Conservation (phyloP, 1,284 basidiomycete genomes). For the Ustilago nuda region DNA sequence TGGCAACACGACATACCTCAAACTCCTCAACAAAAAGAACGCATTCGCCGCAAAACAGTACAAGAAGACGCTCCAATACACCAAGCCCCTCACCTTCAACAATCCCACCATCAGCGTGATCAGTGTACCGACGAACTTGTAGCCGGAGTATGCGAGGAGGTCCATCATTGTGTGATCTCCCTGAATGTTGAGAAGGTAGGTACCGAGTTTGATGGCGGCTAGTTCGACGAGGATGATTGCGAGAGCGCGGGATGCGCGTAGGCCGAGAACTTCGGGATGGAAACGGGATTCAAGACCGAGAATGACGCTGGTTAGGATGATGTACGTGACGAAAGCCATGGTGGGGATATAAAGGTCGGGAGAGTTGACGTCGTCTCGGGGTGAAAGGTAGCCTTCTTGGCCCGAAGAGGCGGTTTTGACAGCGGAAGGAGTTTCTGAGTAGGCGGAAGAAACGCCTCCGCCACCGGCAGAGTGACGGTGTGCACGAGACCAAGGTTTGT, state of each 20-base stretch:
- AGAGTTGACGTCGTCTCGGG: constrained; percentile 92
- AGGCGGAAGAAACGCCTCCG: constrained; percentile 32
- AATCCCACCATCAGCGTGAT: constrained; percentile 61
- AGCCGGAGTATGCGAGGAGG: constrained; percentile 82
- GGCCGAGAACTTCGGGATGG: constrained; percentile 88
- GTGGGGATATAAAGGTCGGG: constrained; percentile 96
- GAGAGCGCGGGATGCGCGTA: constrained; percentile 82
- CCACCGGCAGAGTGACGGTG: constrained; percentile 53
- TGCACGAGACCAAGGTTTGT: constrained; percentile 71
- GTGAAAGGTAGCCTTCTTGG: constrained; percentile 77
- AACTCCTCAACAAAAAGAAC: constrained; percentile 83
- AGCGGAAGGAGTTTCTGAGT: constrained; percentile 22
- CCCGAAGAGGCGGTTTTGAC: constrained; percentile 33
- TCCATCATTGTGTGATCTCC: constrained; percentile 76
- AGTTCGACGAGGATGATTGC: constrained; percentile 76
- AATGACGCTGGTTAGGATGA: constrained; percentile 83
- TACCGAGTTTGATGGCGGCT: constrained; percentile 86
- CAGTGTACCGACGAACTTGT: constrained; percentile 83
- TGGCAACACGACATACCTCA: constrained; percentile 89
- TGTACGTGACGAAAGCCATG: constrained; percentile 96
- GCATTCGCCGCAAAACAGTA: constrained; percentile 90
- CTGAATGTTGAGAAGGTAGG: constrained; percentile 87
- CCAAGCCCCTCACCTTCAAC: constrained; percentile 71
- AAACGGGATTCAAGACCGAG: constrained; percentile 86
- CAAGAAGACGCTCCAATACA: constrained; percentile 80